Conservation (phyloP, 768 basidiomycete species). For the Lactarius evosmus region DNA sequence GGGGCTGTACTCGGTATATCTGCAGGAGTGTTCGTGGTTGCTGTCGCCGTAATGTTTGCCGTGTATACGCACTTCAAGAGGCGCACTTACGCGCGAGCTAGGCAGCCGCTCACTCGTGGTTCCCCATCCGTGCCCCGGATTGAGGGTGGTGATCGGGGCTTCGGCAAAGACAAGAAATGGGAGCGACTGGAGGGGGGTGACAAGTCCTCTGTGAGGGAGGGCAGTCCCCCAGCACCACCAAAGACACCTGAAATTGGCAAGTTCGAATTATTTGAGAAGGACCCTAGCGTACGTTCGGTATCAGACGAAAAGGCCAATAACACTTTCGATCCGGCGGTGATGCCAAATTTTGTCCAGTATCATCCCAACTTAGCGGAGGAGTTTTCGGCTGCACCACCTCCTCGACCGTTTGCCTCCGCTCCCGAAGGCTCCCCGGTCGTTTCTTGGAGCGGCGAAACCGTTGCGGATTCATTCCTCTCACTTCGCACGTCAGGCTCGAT, state of each 20-base stretch:
- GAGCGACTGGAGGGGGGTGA: slow-evolving; percentile 3
- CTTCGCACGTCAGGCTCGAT: slow-evolving; percentile 15
- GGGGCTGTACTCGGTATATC: slow-evolving; percentile 24
- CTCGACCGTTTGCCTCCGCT: slow-evolving; percentile 13
- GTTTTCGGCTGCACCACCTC: background rate
- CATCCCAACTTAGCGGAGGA: slow-evolving; percentile 10
- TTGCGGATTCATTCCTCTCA: slow-evolving; percentile 22
- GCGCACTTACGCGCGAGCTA: slow-evolving; percentile 1
- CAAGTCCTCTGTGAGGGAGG: background rate
- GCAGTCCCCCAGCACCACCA: background rate
- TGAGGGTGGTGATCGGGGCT: background rate
- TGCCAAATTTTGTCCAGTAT: slow-evolving; percentile 26
- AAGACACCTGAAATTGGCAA: slow-evolving; percentile 10
- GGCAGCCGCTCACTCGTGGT: slow-evolving; percentile 11
- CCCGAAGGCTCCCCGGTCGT: slow-evolving; percentile 5
- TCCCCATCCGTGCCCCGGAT: slow-evolving; percentile 1
- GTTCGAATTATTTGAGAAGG: slow-evolving; percentile 26
- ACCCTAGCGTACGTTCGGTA: slow-evolving; percentile 21
- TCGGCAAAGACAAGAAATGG: slow-evolving; percentile 11
- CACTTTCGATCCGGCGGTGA: slow-evolving; percentile 25
- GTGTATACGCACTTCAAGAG: slow-evolving; percentile 15
- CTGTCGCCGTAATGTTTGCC: slow-evolving; percentile 16
- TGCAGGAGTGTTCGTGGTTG: slow-evolving; percentile 13
- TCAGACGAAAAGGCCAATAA: slow-evolving; percentile 23
- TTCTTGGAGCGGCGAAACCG: slow-evolving; percentile 21